Evolutionary conservation across 2,329 filamentous ascomycete genomes (phyloP).

Genomic region (Botryotinia calthae): DNA sequence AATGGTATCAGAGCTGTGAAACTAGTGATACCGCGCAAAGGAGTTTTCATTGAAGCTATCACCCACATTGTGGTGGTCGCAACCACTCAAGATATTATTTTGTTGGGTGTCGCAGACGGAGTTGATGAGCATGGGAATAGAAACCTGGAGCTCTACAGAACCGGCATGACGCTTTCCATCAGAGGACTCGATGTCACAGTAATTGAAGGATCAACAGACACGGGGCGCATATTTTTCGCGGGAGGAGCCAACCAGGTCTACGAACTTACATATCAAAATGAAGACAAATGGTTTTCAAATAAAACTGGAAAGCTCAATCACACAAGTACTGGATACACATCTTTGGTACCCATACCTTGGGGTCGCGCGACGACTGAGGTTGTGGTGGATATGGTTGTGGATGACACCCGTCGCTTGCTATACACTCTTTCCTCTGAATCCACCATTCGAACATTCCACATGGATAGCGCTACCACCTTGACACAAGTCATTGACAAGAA

Average conservation of each 20-base stretch:
- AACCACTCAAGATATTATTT: conserved; percentile 77
- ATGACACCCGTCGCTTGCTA: conserved; percentile 82
- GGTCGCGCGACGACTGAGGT: conserved; percentile 55
- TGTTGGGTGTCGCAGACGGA: conserved; percentile 78
- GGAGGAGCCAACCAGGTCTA: conserved; percentile 84
- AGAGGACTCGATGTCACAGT: conserved; percentile 73
- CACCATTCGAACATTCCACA: conserved; percentile 87
- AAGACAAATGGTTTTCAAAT: conserved; percentile 94
- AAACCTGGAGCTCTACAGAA: conserved; percentile 79
- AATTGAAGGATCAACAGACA: conserved; percentile 73
- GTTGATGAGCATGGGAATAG: conserved; percentile 67
- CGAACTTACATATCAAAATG: conserved; percentile 93
- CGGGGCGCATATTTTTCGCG: conserved; percentile 90
- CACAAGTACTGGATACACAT: conserved; percentile 69
- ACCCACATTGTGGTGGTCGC: conserved; percentile 87
- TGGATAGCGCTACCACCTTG: conserved; percentile 64
- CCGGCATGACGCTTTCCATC: conserved; percentile 76
- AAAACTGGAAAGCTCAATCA: conserved; percentile 88
- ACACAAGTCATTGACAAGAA: conserved; percentile 63
- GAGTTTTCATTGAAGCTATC: conserved; percentile 84
- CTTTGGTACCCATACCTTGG: conserved; percentile 54
- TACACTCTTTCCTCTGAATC: conserved; percentile 88
- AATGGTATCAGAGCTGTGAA: conserved; percentile 90
- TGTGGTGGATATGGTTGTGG: conserved; percentile 77
- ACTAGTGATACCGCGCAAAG: conserved; percentile 76